A percentile compares a stretch with the other conserved stretches of the same genome.
These are phyloP conservation scores for Nothophytophthora sp. DNA, from an alignment of 352 stramenopile genomes.

Conservation along the genomic window DNA sequence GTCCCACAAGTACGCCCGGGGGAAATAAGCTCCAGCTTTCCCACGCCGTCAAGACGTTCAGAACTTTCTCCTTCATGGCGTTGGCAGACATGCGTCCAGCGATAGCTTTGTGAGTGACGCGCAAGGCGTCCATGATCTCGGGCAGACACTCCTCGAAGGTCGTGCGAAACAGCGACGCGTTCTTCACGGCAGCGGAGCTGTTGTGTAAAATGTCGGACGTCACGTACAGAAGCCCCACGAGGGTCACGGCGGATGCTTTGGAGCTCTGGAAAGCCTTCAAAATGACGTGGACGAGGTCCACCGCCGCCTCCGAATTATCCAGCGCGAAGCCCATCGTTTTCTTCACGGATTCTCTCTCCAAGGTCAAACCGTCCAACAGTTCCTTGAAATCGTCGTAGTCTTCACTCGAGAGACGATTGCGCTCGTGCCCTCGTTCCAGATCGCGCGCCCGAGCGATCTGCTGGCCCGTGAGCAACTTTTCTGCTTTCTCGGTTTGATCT, in stretches of 20 bases:
- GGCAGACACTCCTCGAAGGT: conserved; percentile 84
- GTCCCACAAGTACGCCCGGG: conserved; percentile 66
- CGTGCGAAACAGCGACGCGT: conserved; percentile 88
- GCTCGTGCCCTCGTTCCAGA: conserved; percentile 57
- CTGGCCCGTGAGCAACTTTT: conserved; percentile 64
- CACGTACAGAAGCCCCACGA: conserved; percentile 77
- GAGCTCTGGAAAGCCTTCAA: conserved; percentile 43
- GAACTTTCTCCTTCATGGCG: conserved; percentile 82
- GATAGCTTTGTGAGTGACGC: conserved; percentile 51
- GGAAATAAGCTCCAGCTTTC: conserved; percentile 83
- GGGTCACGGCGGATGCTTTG: conserved; percentile 36
- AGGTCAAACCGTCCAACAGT: conserved; percentile 43
- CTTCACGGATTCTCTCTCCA: conserved; percentile 76
- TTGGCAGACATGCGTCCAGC: conserved; percentile 76
- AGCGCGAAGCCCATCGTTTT: conserved; percentile 75
- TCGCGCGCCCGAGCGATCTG: conserved; percentile 73
- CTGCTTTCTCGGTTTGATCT: conserved; percentile 5
- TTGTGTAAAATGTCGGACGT: conserved; percentile 92
- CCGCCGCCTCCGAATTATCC: conserved; percentile 77
- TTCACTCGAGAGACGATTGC: conserved; percentile 44
- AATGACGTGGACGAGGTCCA: conserved; percentile 68
- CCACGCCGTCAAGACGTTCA: conserved; percentile 74
- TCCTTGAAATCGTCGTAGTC: conserved; percentile 60
- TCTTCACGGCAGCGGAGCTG: conserved; percentile 85
- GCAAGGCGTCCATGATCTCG: conserved; percentile 68